phyloP scores from a whole-genome alignment of 805 yeast species.

The Hanseniaspora thailandica region DNA sequence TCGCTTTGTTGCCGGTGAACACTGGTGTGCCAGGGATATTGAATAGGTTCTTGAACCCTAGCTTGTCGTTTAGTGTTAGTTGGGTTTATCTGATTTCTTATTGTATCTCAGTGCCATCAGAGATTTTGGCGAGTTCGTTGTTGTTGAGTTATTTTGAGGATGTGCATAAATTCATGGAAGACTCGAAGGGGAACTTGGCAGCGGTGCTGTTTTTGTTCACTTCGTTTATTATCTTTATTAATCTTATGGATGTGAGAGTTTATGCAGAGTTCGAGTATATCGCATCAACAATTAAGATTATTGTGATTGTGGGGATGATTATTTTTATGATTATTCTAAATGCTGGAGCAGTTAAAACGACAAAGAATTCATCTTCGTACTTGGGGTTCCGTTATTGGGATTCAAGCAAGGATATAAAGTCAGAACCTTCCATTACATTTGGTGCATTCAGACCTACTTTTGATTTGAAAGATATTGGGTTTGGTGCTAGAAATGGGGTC shows the following conservation, averaged over 20 bases:
- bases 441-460: constrained; percentile 65
- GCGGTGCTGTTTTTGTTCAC: constrained; percentile 42
- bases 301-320: constrained; percentile 40
- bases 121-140: constrained; percentile 67
- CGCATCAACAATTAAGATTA: constrained; percentile 46
- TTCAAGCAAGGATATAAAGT: constrained; percentile 30
- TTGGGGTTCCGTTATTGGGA: constrained; percentile 63
- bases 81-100: constrained; percentile 66
- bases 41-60: constrained; percentile 64
- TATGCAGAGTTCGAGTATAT: constrained; percentile 65
- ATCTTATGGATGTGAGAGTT: constrained; percentile 54
- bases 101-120: constrained; percentile 63
- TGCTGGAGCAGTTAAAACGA: constrained; percentile 41
- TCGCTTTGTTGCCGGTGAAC: constrained; percentile 64
- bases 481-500: constrained; percentile 41
- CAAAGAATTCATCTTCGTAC: constrained; percentile 24
- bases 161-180: constrained; percentile 19
- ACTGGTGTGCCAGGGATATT: constrained; percentile 69
- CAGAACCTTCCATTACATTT: constrained; percentile 25
- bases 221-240: constrained; percentile 33
- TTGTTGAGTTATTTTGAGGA: constrained; percentile 55
- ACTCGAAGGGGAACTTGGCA: constrained; percentile 26
- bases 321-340: constrained; percentile 53
- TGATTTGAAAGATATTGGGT: constrained; percentile 47
- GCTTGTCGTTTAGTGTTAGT: constrained; percentile 65